Evolutionary conservation across 352 stramenopile species (phyloP).

Genomic region (Phytophthora ramorum): DNA sequence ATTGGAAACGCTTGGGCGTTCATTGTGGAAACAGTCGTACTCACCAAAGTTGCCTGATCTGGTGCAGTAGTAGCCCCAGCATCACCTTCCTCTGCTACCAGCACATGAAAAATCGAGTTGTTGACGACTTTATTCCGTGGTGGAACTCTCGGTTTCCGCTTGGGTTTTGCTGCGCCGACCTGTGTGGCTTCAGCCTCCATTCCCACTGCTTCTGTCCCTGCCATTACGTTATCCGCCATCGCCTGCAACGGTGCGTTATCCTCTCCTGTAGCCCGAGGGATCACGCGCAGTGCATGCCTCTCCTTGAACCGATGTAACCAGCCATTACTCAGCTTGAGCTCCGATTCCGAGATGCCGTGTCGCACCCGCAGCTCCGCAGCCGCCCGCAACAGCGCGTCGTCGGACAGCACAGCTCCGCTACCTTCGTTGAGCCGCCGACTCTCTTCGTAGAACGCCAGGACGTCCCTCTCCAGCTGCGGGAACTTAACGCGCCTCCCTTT

Average conservation of each 20-base stretch:
- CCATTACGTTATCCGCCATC: neutral
- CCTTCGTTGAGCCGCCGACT: neutral
- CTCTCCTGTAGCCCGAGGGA: constrained; percentile 14
- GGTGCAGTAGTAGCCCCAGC: neutral
- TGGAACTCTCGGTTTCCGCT: constrained; percentile 24
- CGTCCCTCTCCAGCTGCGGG: constrained; percentile 43
- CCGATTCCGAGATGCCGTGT: constrained; percentile 39
- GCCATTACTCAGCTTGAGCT: constrained; percentile 56
- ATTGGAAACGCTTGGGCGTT: neutral
- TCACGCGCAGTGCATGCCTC: constrained; percentile 30
- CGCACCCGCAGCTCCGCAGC: constrained; percentile 41
- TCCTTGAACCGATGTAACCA: constrained; percentile 59
- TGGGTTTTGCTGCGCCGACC: neutral
- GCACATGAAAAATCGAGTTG: neutral
- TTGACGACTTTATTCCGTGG: constrained; percentile 1
- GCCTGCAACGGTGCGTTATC: neutral
- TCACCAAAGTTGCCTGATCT: neutral
- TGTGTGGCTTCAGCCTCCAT: neutral
- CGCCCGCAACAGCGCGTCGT: constrained; percentile 37
- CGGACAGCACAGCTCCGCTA: constrained; percentile 19
- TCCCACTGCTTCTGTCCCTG: neutral
- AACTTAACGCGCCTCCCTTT: constrained; percentile 56
- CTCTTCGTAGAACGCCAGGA: constrained; percentile 41
- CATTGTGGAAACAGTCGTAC: neutral
- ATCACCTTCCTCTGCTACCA: neutral